These are phyloP conservation scores for Extremus antarcticus DNA, from an alignment of 495 filamentous ascomycete species.

Conservation along the genomic window DNA sequence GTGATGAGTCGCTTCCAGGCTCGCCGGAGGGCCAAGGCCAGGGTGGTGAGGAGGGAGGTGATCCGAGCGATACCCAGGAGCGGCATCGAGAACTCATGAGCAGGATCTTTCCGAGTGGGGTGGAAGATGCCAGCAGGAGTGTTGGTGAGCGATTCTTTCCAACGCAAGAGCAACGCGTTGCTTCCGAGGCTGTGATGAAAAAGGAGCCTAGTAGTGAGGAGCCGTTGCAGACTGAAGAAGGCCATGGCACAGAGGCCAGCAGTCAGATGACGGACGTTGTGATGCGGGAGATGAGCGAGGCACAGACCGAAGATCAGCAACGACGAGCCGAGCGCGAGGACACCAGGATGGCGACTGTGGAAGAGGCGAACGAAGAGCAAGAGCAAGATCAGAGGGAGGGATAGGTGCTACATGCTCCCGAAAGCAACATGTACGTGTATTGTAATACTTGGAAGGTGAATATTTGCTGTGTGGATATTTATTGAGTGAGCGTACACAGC, in stretches of 20 bases:
- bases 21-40: not conserved
- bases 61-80: constrained; percentile 5
- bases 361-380: not conserved
- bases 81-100: constrained; percentile 16
- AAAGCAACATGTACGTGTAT: too few species aligned
- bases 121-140: not conserved
- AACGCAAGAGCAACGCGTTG: not conserved
- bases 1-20: not conserved
- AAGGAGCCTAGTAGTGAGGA: not conserved
- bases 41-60: constrained; percentile 3
- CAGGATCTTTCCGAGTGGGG: constrained; percentile 15
- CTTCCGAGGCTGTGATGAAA: not conserved
- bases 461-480: too few species aligned
- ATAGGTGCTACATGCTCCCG: too few species aligned
- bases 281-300: constrained; percentile 1
- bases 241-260: not conserved
- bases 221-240: not conserved
- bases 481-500: too few species aligned
- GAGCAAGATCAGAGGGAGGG: not conserved
- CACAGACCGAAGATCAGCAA: not conserved
- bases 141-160: not conserved
- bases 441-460: too few species aligned
- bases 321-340: not conserved
- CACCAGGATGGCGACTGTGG: not conserved
- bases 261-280: constrained; percentile 1